Base-by-base conservation (phyloP, 257 asterid species). In the Rehmannia glutinosa region DNA sequence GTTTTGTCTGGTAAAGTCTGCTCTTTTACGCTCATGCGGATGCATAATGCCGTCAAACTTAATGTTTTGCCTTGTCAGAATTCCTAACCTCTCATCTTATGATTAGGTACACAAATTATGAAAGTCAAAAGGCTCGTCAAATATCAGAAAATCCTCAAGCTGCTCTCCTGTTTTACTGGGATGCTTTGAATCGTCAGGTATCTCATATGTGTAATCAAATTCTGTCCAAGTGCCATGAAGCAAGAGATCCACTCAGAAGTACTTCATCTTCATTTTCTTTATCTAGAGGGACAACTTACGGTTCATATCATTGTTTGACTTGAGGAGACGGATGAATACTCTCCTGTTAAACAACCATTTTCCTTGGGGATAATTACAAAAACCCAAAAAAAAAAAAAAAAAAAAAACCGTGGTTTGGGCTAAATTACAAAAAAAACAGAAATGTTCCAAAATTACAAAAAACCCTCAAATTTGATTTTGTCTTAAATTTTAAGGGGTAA, bases 141-240 rank as follows among this genome's bases (percentile, higher is more conserved):
- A 7, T 89, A 61, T 78, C 88, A 68, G 90, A 89, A 81, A 89
- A 84, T 76, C 92, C 89, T 74, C 75, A 66, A 66, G 92, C 95
- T 38, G 88, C 96, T 32, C 86, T 89, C 63, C 83, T 89, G 45
- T 89, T 89, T 73, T 83, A 81, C 76, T 89, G 96, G 96, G 76
- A 71, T 73, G 73, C 69, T 58, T 72, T 89, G 72, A 86, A 89
- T 77, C 85, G 95, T 73, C 96, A 89, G 95, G 96, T 89, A 60
- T 54, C 58, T 61, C 64, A 20, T 50, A 5, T 60, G 52, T 69
- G 51, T 56, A 52, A 52, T 71, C 51, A 58, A 30, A 10, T 24
- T 33, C 24, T 62, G 10, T 39, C 45, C 25, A 43, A 59, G 39
- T 41, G 27, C 30, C 49, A 50, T 32, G 60, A 52, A 77, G 64